Evolutionary conservation across 257 asterid species (phyloP), one percentile per base, ranked within the genome.

Genomic region (Verbascum thapsus): DNA sequence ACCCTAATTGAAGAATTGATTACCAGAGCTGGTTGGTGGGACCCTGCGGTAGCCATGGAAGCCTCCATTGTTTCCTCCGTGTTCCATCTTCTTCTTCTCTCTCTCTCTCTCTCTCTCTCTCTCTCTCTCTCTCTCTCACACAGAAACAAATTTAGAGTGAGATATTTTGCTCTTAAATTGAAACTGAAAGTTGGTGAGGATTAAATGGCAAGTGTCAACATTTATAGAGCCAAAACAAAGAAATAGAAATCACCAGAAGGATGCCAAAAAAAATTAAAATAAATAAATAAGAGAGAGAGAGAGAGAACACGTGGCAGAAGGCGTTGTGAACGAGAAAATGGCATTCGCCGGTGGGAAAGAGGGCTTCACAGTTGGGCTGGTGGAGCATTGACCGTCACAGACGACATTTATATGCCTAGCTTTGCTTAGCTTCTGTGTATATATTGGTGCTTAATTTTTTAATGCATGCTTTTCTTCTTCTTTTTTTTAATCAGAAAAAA

Each of bases 41-140:
- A 72, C 72, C 68, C 74, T 77, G 67, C 75, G 81, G 83, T 82
- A 77, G 81, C 85, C 88, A 75, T 78, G 92, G 70, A 85, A 85
- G 45, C 82, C 87, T 26, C 80, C 82, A 34, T 59, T 63, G 16
- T n/a, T n/a, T n/a, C 80, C 80, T 66, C 82, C 88, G 12, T 57
- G 71, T 45, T 77, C 92, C 88, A 85, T 78, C n/a, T n/a, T n/a
- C n/a, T n/a, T n/a, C n/a, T n/a, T n/a, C n/a, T n/a, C n/a, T n/a
- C n/a, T n/a, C n/a, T n/a, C n/a, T n/a, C n/a, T n/a, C n/a, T n/a
- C n/a, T n/a, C n/a, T n/a, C n/a, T n/a, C n/a, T n/a, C 34, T 74
- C 59, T 26, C 54, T 63, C 50, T 66, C 40, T 58, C 34, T 23
- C 54, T 45, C 63, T 7, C 41, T 18, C 60, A 6, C 0, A n/a